Evolutionary conservation across 2,329 filamentous ascomycete species (phyloP), one percentile per base, ranked within the genome.

Genomic region (Aspergillus luchuensis): DNA sequence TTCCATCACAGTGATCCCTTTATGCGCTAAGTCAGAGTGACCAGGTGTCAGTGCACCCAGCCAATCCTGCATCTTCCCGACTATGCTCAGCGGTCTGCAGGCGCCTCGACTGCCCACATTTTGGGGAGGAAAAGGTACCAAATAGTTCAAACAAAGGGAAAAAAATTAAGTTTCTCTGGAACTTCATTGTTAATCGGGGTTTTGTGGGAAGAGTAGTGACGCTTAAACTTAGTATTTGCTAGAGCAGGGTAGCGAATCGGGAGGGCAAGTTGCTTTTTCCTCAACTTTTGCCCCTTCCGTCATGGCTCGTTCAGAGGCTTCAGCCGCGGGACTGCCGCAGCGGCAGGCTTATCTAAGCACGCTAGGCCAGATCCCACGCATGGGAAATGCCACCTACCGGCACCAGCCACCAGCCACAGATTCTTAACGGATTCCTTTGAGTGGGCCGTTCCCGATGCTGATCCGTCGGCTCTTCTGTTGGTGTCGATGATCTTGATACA

Each of bases 401-500:
- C 49, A 53, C 50, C 21, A 21, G 62, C 64, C 59, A 63, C 59
- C 58, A 59, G 60, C 63, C 59, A 63, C 64, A 63, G 23, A 65
- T 65, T 62, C 62, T 63, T 63, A 64, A 67, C 63, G 62, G 63
- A 65, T 64, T 66, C 66, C 63, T 56, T 50, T 15, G 51, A 59
- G 67, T 69, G 67, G 67, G 58, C 58, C 67, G 59, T 61, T 59
- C 63, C 66, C 64, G 66, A 61, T 64, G 66, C 57, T 68, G 66
- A 67, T 66, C 67, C 63, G 60, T 66, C 64, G 65, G 63, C 59
- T 68, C 60, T 67, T 64, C 56, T 58, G 39, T 60, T 60, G 60
- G 58, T 62, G 61, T 63, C 55, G 63, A 62, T 66, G 64, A 69
- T 69, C 67, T 68, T 68, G 66, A 69, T 68, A 67, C 66, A 67